Base-by-base conservation (phyloP, 179 eudicot genomes). In the Silene coronaria region DNA sequence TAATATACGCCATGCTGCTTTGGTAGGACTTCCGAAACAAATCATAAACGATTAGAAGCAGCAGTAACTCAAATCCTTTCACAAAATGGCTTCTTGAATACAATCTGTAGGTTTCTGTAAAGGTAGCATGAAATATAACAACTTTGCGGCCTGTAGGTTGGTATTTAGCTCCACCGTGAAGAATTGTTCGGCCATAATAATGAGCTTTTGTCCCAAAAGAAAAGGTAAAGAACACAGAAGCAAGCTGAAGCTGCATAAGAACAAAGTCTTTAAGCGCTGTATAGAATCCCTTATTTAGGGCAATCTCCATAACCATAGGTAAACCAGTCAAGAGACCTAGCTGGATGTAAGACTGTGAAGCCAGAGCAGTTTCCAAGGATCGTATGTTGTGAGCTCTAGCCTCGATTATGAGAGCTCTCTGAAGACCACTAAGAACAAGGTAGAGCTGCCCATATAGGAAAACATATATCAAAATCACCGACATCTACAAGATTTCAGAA, bases 191-290 rank as follows among this genome's bases (percentile, higher is more conserved):
- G 27, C 98, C 99, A 80, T 85, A 96, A 67, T 93, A 89, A 76
- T 96, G 99, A 63, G 91, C 77, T 83, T 93, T 96, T 72, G 99
- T 89, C 10, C 99, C 99, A 7, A 89, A 87, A 23, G 97, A 87
- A 86, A 93, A 96, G 77, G 97, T 96, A 84, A 96, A 96, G 89
- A 96, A 96, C 60, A 96, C 96, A 67, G 99, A 76, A 60, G 97
- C 99, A 48, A 96, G 89, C 77, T 96, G 99, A 19, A 93, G 80
- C 78, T 96, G 99, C 96, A 96, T 90, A 32, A 96, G 97, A 57
- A 96, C 88, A 73, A 96, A 91, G 80, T 93, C 99, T 75, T 89
- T 87, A 51, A 90, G 82, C 71, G 99, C 98, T 4, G 79, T 86
- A 19, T 87, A 90, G 69, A 91, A 89, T 1, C 99, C 99, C 73